Conservation (phyloP, 306 rosid species). For the Malus sieversii region DNA sequence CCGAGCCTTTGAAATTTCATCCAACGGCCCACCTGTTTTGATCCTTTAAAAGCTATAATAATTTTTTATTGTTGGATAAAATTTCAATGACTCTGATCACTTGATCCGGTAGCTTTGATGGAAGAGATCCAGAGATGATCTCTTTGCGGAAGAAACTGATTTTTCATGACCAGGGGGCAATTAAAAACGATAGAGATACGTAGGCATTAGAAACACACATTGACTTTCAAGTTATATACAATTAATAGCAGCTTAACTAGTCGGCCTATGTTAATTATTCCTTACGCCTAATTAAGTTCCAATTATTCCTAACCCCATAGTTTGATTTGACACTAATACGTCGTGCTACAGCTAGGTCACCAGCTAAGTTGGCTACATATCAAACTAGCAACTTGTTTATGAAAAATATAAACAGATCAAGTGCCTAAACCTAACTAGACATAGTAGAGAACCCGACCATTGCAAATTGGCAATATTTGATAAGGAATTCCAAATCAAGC, state of each 20-base stretch:
- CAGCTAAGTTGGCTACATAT: not conserved
- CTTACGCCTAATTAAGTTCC: not conserved
- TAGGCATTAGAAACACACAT: not conserved
- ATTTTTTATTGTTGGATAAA: too few species aligned
- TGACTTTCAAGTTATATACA: not conserved
- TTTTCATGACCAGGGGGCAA: not conserved
- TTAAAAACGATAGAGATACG: not conserved
- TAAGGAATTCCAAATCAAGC: not conserved
- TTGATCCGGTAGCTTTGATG: too few species aligned
- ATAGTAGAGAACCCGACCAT: not conserved
- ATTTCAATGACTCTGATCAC: too few species aligned
- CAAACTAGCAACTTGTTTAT: slow-evolving; percentile 4
- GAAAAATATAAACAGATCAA: not conserved
- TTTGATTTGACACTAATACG: not conserved
- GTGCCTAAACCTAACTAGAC: not conserved
- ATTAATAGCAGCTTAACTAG: not conserved
- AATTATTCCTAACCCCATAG: not conserved
- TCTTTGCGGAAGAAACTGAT: not conserved
- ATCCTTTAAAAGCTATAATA: too few species aligned
- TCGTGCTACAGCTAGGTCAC: slow-evolving; percentile 5
- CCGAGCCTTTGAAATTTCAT: too few species aligned
- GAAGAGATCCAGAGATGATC: too few species aligned
- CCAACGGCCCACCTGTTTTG: too few species aligned
- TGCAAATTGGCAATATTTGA: not conserved
- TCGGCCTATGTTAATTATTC: not conserved